Evolutionary conservation across 495 filamentous ascomycete genomes (phyloP).

Genomic region (Patellaria atrata): DNA sequence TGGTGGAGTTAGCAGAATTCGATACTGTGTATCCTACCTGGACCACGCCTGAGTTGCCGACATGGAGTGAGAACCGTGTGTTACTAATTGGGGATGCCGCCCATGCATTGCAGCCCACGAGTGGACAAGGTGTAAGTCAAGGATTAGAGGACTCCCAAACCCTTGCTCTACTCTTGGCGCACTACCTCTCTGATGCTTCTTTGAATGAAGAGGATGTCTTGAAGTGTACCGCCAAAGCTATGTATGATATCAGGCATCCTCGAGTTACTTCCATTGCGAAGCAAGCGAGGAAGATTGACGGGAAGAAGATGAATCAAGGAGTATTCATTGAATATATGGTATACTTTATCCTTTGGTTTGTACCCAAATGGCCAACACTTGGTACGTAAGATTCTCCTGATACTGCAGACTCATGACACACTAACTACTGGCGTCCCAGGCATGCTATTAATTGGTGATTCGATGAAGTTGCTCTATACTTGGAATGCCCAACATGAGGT

Average conservation of each 20-base stretch:
- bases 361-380: slow-evolving; percentile 11
- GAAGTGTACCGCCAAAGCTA: slow-evolving; percentile 5
- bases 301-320: slow-evolving; percentile 9
- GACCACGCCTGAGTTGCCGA: slow-evolving; percentile 35
- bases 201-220: slow-evolving; percentile 5
- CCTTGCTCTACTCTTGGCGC: slow-evolving; percentile 13
- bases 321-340: slow-evolving; percentile 12
- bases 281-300: slow-evolving; percentile 9
- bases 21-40: slow-evolving; percentile 40
- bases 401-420: not conserved
- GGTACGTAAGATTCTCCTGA: slow-evolving; percentile 7
- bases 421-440: slow-evolving; percentile 4
- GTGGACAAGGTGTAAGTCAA: slow-evolving; percentile 24
- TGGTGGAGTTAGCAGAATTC: slow-evolving; percentile 28
- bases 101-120: slow-evolving; percentile 24
- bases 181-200: slow-evolving; percentile 3
- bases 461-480: slow-evolving; percentile 7
- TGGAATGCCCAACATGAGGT: slow-evolving; percentile 15
- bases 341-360: slow-evolving; percentile 16
- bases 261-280: slow-evolving; percentile 9
- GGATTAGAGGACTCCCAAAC: slow-evolving; percentile 22
- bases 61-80: slow-evolving; percentile 27
- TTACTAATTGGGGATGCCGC: slow-evolving; percentile 25
- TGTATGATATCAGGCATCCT: slow-evolving; percentile 13
- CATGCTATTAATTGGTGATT: slow-evolving; percentile 11